These are phyloP conservation scores for Monosporascus sp. DNA, from an alignment of 2,329 filamentous ascomycete genomes.

Conservation along the genomic window DNA sequence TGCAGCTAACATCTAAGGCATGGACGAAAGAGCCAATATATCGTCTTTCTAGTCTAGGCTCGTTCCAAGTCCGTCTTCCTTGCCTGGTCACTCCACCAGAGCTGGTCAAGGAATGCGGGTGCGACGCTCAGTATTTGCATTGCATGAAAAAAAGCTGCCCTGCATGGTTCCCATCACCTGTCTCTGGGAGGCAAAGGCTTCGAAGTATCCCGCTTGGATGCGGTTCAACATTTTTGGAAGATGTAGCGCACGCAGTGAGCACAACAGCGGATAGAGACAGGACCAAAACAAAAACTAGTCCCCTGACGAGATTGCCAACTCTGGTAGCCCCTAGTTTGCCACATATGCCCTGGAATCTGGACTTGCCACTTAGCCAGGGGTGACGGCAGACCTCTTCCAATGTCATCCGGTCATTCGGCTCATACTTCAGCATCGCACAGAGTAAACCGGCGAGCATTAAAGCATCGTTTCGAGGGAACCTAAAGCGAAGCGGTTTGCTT, in stretches of 20 bases:
- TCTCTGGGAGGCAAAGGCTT: background rate
- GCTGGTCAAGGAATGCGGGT: background rate
- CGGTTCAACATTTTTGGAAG: background rate
- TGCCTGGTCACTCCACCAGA: background rate
- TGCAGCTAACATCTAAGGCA: no score
- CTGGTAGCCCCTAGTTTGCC: background rate
- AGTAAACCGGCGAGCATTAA: background rate
- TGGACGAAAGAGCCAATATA: no score
- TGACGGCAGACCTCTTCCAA: background rate
- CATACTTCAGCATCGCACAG: background rate
- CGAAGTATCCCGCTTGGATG: background rate
- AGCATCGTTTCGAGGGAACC: background rate
- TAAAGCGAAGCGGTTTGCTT: background rate
- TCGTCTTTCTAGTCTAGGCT: background rate
- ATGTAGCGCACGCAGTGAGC: background rate
- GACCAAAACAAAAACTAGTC: background rate
- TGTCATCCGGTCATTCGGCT: background rate
- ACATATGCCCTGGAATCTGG: background rate
- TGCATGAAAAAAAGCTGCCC: background rate
- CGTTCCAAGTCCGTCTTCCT: background rate
- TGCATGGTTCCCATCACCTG: background rate
- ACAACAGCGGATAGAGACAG: background rate
- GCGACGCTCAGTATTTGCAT: background rate
- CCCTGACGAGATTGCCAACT: background rate
- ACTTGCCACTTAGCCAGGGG: background rate